Conservation (phyloP, 768 basidiomycete genomes). For the Clathrus columnatus region DNA sequence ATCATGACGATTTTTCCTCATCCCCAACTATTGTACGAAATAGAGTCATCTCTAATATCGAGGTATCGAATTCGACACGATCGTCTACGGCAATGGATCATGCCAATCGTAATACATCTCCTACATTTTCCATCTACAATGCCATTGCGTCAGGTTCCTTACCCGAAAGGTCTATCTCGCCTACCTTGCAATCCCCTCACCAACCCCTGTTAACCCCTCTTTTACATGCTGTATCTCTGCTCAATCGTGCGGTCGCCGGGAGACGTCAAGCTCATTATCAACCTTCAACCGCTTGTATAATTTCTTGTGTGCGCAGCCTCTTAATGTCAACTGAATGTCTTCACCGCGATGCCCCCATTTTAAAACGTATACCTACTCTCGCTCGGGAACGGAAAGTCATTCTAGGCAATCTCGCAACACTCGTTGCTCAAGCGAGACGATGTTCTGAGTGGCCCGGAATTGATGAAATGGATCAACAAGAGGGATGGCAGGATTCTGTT, state of each 20-base stretch:
- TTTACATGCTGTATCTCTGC: slow-evolving; percentile 73
- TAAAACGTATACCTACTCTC: slow-evolving; percentile 57
- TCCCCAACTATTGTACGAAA: background rate
- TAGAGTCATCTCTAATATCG: background rate
- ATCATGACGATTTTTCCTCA: background rate
- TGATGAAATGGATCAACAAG: slow-evolving; percentile 30
- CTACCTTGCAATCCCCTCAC: slow-evolving; percentile 24
- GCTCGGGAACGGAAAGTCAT: slow-evolving; percentile 76
- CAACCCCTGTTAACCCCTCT: slow-evolving; percentile 78
- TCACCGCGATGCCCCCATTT: slow-evolving; percentile 66
- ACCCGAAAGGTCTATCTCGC: background rate
- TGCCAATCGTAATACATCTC: background rate
- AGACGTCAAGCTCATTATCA: slow-evolving; percentile 79
- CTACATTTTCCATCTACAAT: slow-evolving; percentile 6
- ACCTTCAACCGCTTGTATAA: slow-evolving; percentile 89
- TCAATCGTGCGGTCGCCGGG: slow-evolving; percentile 77
- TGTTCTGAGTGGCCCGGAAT: slow-evolving; percentile 17
- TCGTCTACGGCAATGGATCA: background rate
- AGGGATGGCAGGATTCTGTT: slow-evolving; percentile 34
- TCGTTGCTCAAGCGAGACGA: slow-evolving; percentile 63
- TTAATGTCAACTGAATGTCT: slow-evolving; percentile 78
- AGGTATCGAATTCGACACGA: background rate
- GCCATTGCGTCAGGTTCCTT: slow-evolving; percentile 5
- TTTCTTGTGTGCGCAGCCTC: slow-evolving; percentile 85
- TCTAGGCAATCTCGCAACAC: slow-evolving; percentile 65